phyloP scores from a whole-genome alignment of 73 alveolate genomes.

The Urostyla sp. region DNA sequence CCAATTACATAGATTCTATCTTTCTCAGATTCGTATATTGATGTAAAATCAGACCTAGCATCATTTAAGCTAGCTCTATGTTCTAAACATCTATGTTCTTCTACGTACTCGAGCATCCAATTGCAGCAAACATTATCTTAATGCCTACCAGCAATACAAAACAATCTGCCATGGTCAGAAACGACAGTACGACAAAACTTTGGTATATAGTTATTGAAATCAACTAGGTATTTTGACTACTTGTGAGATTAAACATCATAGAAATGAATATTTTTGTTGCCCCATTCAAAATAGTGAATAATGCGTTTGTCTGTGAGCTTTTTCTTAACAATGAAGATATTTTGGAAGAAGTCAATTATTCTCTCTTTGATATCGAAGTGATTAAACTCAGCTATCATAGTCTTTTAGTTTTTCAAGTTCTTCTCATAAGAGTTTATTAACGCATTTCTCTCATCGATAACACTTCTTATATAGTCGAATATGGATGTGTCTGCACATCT shows the following conservation, averaged over 20 bases:
- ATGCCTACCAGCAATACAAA: slow-evolving; percentile 74
- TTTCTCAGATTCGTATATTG: slow-evolving; percentile 66
- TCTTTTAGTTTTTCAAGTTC: slow-evolving; percentile 55
- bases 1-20: slow-evolving; percentile 71
- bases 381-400: slow-evolving; percentile 71
- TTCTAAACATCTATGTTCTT: slow-evolving; percentile 66
- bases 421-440: slow-evolving; percentile 26
- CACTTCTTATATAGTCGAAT: slow-evolving; percentile 63
- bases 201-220: slow-evolving; percentile 63
- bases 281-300: slow-evolving; percentile 74
- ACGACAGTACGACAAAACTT: slow-evolving; percentile 71
- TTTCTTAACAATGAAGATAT: slow-evolving; percentile 63
- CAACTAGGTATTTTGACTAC: slow-evolving; percentile 66
- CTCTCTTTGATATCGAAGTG: slow-evolving; percentile 69
- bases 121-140: slow-evolving; percentile 69
- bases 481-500: slow-evolving; percentile 11
- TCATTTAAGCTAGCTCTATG: slow-evolving; percentile 62
- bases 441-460: slow-evolving; percentile 65
- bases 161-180: slow-evolving; percentile 70
- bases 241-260: slow-evolving; percentile 63
- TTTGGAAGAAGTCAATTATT: slow-evolving; percentile 67
- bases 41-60: slow-evolving; percentile 68
- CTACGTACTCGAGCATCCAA: slow-evolving; percentile 73
- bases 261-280: slow-evolving; percentile 62
- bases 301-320: slow-evolving; percentile 60